These are phyloP conservation scores for Hanseniaspora occidentalis DNA, from an alignment of 805 yeast species.

Conservation along the genomic window DNA sequence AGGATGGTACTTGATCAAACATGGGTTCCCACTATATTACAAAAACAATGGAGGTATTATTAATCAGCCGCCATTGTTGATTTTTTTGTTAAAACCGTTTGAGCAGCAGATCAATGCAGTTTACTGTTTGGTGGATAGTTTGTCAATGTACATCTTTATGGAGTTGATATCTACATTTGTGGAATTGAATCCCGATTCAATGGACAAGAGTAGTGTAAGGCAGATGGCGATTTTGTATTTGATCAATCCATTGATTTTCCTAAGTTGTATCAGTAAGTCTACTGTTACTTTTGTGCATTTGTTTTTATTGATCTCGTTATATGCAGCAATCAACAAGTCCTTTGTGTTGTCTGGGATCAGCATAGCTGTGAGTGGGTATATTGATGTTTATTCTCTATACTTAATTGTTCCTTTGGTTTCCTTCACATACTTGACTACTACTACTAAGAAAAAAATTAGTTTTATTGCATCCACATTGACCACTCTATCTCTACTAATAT, in stretches of 20 bases:
- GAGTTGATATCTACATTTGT: not conserved
- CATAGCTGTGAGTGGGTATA: conserved; percentile 51
- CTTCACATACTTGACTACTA: conserved; percentile 1
- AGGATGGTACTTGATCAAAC: conserved; percentile 48
- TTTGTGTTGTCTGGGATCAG: conserved; percentile 34
- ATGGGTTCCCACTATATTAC: conserved; percentile 47
- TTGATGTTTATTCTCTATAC: conserved; percentile 50
- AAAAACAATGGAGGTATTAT: conserved; percentile 59
- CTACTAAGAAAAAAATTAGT: not conserved
- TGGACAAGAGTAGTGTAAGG: conserved; percentile 20
- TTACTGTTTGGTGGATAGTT: conserved; percentile 20
- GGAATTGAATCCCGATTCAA: conserved; percentile 4
- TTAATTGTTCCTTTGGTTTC: conserved; percentile 37
- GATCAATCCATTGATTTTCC: conserved; percentile 68
- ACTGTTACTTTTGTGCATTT: conserved; percentile 50
- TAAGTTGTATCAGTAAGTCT: conserved; percentile 58
- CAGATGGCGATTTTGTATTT: conserved; percentile 52
- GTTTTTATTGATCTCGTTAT: conserved; percentile 36
- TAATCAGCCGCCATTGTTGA: conserved; percentile 72
- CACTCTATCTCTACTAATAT: conserved; percentile 20
- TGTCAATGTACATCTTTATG: not conserved
- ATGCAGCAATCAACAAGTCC: conserved; percentile 31
- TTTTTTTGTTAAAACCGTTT: conserved; percentile 26
- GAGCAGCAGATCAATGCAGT: not conserved
- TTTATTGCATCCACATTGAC: conserved; percentile 17